phyloP scores from a whole-genome alignment of 2,329 filamentous ascomycete genomes.

The Simplicillium sp. region DNA sequence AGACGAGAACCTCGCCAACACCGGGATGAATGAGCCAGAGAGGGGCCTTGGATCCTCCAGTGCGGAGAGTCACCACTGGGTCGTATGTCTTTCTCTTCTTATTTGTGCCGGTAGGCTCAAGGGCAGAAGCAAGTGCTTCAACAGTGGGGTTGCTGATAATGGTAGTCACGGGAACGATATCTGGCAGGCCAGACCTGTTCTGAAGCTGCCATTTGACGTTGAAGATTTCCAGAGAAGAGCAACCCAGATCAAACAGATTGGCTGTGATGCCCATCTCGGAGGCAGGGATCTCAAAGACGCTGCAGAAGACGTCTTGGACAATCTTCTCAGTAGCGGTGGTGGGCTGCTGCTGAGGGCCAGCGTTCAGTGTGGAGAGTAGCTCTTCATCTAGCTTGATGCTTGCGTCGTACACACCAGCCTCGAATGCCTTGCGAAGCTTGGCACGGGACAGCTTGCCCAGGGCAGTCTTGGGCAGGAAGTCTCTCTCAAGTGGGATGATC shows the following conservation, averaged over 20 bases:
- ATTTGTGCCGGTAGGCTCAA: neutral
- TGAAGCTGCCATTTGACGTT: constrained; percentile 25
- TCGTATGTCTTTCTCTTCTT: constrained; percentile 12
- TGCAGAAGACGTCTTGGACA: constrained; percentile 11
- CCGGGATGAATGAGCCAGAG: constrained; percentile 32
- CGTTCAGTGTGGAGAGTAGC: neutral
- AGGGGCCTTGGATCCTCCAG: constrained; percentile 21
- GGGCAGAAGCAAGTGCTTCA: neutral
- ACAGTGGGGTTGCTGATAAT: constrained; percentile 24
- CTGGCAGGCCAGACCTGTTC: constrained; percentile 10
- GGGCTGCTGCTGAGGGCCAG: constrained; percentile 3
- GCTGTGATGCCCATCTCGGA: constrained; percentile 12
- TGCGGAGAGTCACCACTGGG: constrained; percentile 24
- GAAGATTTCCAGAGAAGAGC: constrained; percentile 30
- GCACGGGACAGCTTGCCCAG: constrained; percentile 30
- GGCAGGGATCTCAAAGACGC: constrained; percentile 7
- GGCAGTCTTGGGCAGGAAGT: constrained; percentile 13
- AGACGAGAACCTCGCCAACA: constrained; percentile 31
- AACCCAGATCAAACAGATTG: constrained; percentile 20
- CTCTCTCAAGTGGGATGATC: constrained; percentile 4
- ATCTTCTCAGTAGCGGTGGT: constrained; percentile 10
- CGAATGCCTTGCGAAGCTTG: constrained; percentile 25
- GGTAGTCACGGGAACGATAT: constrained; percentile 21
- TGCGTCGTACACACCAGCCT: constrained; percentile 16
- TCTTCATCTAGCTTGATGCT: neutral